Conservation (phyloP, 306 rosid genomes). For the Pyrus communis region DNA sequence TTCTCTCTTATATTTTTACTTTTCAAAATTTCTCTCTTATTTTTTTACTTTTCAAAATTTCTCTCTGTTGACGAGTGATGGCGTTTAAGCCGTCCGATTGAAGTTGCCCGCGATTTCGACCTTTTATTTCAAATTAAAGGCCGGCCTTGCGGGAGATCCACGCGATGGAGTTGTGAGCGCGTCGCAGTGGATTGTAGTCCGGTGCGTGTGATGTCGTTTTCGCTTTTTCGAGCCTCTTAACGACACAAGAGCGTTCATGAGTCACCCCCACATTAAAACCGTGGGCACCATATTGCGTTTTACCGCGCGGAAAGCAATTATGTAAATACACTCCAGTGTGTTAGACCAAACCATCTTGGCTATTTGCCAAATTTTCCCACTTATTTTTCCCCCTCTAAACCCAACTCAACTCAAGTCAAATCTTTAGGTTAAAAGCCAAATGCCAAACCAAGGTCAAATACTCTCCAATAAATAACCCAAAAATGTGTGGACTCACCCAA, state of each 20-base stretch:
- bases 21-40: background rate
- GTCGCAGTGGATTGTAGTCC: background rate
- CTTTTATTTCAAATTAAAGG: conserved; percentile 11
- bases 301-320: no score
- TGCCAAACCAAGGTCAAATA: no score
- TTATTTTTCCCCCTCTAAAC: no score
- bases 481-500: no score
- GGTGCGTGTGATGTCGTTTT: conserved; percentile 9
- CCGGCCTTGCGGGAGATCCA: conserved; percentile 19
- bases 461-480: no score
- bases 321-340: no score
- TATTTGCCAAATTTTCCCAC: no score
- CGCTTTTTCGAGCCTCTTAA: background rate
- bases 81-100: background rate
- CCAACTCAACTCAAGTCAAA: no score
- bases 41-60: background rate
- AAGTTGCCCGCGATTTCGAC: background rate
- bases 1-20: background rate
- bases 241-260: background rate
- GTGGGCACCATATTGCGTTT: no score
- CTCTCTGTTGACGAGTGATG: background rate
- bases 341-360: no score
- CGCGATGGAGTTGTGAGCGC: background rate
- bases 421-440: no score
- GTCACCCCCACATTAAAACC: background rate